Evolutionary conservation across 2,329 filamentous ascomycete genomes (phyloP), one percentile per base, ranked within the genome.

Genomic region (Leptoxyphium fumago): DNA sequence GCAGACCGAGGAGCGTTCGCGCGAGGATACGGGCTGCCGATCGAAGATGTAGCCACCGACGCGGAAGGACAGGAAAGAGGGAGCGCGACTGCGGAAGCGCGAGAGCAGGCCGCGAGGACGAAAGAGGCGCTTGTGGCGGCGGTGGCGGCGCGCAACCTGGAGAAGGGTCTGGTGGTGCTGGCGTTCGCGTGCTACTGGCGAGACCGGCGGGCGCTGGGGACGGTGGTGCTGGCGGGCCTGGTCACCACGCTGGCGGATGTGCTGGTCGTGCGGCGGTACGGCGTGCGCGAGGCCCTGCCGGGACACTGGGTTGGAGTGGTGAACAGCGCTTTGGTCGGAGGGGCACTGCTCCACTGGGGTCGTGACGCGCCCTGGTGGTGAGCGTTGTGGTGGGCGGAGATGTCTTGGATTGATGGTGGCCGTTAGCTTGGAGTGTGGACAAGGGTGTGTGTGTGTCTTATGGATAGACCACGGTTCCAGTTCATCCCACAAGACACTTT

Each of bases 21-120:
- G 41, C 53, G 53, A 43, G 56, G 55, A 48, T 61, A 58, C 51
- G 58, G 60, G n/a, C 49, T 62, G 26, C 57, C 52, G 26, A 46
- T 55, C 41, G 36, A 29, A 13, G 32, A 9, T 4, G 13, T 9
- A 5, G 5, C 4, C 32, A 18, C 17, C 5, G 21, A 40, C 5
- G 13, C 18, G 18, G 29, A 11, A 36, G 46, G 17, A 43, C 48
- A 15, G 14, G 29, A 11, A 40, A 28, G 29, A 28, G 14, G 14
- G 30, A 28, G 9, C 10, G 8, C 28, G 29, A 18, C 14, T 21
- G 15, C 15, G 14, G n/a, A 13, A 42, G 48, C 38, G 28, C 38
- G 38, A 34, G 32, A 43, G n/a, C 42, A 53, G 10, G 42, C 43
- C 39, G 42, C 46, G 39, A 48, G 50, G 40, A 54, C 51, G 15